A percentile compares a stretch with the other conserved stretches of the same genome.
Conservation (phyloP, 2,329 filamentous ascomycete species). For the Parascedosporium putredinis region DNA sequence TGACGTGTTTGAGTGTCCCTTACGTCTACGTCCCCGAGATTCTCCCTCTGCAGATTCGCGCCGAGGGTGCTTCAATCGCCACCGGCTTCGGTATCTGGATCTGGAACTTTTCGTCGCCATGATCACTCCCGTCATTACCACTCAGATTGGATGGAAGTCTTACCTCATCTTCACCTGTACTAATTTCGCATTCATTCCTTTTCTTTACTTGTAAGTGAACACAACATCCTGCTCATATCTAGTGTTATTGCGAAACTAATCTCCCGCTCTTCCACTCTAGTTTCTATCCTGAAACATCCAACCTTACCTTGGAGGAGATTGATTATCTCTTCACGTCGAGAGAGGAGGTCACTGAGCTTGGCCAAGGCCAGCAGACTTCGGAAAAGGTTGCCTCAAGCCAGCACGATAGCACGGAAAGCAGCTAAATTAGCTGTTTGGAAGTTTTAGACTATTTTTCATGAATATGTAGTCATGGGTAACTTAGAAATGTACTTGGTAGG, state of each 20-base stretch:
- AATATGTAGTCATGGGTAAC: too few relatives aligned
- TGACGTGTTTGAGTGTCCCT: slow-evolving; percentile 57
- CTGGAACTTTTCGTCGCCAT: slow-evolving; percentile 69
- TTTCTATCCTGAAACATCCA: slow-evolving; percentile 34
- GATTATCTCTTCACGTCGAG: slow-evolving; percentile 44
- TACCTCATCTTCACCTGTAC: slow-evolving; percentile 48
- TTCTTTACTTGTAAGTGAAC: slow-evolving; percentile 16
- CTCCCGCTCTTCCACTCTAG: slow-evolving; percentile 27
- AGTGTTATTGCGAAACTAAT: neutral
- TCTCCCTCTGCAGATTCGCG: slow-evolving; percentile 51
- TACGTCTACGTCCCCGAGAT: slow-evolving; percentile 57
- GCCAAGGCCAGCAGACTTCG: neutral
- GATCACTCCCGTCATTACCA: slow-evolving; percentile 68
- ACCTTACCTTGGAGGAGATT: slow-evolving; percentile 50
- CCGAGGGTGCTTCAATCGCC: slow-evolving; percentile 48
- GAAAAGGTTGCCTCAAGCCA: neutral
- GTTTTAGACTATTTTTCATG: too few relatives aligned
- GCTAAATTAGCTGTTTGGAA: too few relatives aligned
- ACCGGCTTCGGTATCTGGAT: slow-evolving; percentile 56
- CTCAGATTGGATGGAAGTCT: slow-evolving; percentile 37
- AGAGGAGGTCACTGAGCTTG: slow-evolving; percentile 17
- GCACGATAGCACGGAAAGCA: neutral
- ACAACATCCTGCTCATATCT: neutral
- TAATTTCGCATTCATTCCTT: slow-evolving; percentile 30
- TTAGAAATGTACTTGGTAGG: too few relatives aligned